Conservation (phyloP, 805 yeast species). For the Grigorovia yakushimaensis region DNA sequence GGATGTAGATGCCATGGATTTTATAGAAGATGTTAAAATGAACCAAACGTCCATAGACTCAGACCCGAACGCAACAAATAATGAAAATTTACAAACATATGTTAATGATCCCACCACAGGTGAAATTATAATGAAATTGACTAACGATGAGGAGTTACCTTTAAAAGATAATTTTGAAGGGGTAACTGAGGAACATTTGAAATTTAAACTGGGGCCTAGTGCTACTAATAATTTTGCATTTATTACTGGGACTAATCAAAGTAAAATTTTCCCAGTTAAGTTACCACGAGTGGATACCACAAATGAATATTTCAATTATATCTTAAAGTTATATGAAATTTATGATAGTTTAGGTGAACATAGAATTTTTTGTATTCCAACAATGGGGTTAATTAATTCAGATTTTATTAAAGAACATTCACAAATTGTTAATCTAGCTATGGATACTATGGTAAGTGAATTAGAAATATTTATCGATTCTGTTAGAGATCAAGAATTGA, state of each 20-base stretch:
- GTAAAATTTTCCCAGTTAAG: conserved; percentile 34
- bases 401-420: conserved; percentile 29
- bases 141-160: conserved; percentile 10
- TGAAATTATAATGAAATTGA: conserved; percentile 14
- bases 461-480: conserved; percentile 27
- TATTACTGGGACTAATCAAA: conserved; percentile 32
- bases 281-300: conserved; percentile 34
- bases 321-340: conserved; percentile 41
- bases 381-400: conserved; percentile 32
- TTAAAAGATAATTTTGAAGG: conserved; percentile 1
- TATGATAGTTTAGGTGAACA: conserved; percentile 43
- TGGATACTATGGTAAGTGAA: conserved; percentile 27
- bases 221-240: conserved; percentile 34
- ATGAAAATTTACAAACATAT: not conserved
- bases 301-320: conserved; percentile 36
- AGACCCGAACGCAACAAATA: not conserved
- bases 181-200: conserved; percentile 20
- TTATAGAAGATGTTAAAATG: conserved; percentile 9
- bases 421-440: conserved; percentile 29
- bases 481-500: conserved; percentile 24
- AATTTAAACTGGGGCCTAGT: conserved; percentile 39
- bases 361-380: conserved; percentile 32
- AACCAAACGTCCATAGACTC: not conserved
- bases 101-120: conserved; percentile 16
- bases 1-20: conserved; percentile 22